phyloP scores from a whole-genome alignment of 345 rosid genomes.

The Lumnitzera racemosa region DNA sequence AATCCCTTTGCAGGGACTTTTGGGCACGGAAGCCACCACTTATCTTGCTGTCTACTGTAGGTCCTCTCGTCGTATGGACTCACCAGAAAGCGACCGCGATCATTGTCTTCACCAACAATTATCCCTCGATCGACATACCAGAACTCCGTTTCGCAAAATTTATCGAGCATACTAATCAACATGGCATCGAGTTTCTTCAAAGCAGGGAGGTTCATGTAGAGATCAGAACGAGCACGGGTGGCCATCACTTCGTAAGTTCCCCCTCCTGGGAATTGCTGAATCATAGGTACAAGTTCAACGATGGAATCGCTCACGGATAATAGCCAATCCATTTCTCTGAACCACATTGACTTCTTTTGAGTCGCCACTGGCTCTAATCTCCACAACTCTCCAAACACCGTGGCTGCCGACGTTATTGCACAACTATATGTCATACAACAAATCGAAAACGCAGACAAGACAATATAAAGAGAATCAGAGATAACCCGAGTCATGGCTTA shows the following conservation, averaged over 20 bases:
- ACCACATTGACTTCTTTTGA: constrained; percentile 89
- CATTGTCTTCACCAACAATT: constrained; percentile 48
- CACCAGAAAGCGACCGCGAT: constrained; percentile 31
- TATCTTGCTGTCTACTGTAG: constrained; percentile 91
- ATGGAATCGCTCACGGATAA: constrained; percentile 81
- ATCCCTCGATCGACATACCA: constrained; percentile 94
- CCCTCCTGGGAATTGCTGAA: constrained; percentile 89
- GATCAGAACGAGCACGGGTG: constrained; percentile 78
- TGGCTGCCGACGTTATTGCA: constrained; percentile 38
- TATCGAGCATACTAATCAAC: constrained; percentile 74
- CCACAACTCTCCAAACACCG: constrained; percentile 95
- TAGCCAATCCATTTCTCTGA: constrained; percentile 89
- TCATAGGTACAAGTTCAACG: constrained; percentile 91
- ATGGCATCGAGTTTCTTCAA: constrained; percentile 97
- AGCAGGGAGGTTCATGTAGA: constrained; percentile 84
- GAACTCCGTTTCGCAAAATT: constrained; percentile 64
- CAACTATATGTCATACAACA: no score
- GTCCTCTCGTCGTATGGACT: constrained; percentile 47
- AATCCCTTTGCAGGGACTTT: constrained; percentile 72
- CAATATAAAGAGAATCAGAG: no score
- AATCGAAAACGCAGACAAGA: no score
- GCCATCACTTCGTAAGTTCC: constrained; percentile 92
- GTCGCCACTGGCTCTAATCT: constrained; percentile 84
- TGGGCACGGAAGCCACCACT: constrained; percentile 88
- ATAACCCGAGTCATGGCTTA: constrained; percentile 7